Conservation (phyloP, 2,329 filamentous ascomycete species). For the Aspergillus texensis region DNA sequence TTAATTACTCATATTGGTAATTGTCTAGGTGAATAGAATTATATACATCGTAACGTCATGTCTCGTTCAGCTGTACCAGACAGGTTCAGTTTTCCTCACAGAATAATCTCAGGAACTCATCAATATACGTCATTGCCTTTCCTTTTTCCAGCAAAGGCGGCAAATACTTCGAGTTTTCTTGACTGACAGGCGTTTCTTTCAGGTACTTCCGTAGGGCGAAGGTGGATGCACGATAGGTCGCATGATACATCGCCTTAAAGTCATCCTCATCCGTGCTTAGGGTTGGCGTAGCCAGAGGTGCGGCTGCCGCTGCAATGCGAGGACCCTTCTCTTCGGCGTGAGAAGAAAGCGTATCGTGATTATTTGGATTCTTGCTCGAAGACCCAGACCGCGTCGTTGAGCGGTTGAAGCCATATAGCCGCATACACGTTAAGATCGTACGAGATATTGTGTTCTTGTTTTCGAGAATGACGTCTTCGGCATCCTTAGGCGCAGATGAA, state of each 20-base stretch:
- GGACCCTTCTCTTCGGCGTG: constrained; percentile 22
- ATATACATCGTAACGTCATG: constrained; percentile 27
- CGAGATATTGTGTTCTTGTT: constrained; percentile 47
- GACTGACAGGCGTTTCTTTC: constrained; percentile 23
- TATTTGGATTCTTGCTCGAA: constrained; percentile 20
- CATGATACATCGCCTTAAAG: constrained; percentile 49
- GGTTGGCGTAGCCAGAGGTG: constrained; percentile 13
- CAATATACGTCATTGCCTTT: constrained; percentile 45
- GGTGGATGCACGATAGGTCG: constrained; percentile 46
- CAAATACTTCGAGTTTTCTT: constrained; percentile 8
- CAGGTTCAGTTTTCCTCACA: constrained; percentile 39
- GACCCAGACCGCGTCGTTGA: constrained; percentile 26
- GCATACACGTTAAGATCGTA: constrained; percentile 48
- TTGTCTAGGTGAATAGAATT: neutral
- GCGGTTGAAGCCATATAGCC: constrained; percentile 46
- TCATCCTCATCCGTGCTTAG: constrained; percentile 39
- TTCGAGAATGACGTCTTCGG: constrained; percentile 34
- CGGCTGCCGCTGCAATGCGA: constrained; percentile 7
- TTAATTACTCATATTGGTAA: too few relatives aligned
- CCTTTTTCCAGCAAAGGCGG: constrained; percentile 37
- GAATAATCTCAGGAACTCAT: constrained; percentile 45
- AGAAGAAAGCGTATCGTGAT: constrained; percentile 6
- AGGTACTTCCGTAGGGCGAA: constrained; percentile 47
- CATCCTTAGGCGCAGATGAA: constrained; percentile 25
- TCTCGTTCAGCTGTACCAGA: constrained; percentile 23